Base-by-base conservation (phyloP, 495 filamentous ascomycete species). In the Cercophora samala region DNA sequence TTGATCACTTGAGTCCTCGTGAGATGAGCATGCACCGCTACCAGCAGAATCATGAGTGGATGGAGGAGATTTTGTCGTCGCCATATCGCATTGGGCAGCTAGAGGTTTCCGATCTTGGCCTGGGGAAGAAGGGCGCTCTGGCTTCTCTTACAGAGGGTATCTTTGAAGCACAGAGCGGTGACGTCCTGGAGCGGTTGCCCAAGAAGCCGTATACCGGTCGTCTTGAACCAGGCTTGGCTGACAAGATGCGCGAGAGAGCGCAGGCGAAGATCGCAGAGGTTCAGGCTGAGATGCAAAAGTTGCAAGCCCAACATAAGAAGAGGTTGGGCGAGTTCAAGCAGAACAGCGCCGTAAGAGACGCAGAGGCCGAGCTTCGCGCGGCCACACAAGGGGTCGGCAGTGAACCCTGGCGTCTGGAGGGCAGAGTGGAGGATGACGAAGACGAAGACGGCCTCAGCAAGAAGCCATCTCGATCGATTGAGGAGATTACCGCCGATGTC, bases 41-140 rank as follows among this genome's bases (percentile, higher is more conserved):
- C 74, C 89, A 87, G 68, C 95, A 97, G 71, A 95, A 99, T 72
- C 95, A 98, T 70, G 93, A 97, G 76, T 97, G 93, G 95, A 96
- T 98, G 91, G 95, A 97, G 72, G 93, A 99, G 78, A 87, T 99
- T n/a, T 83, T 97, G 58, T 89, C 89, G 2, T 97, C 93, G 0
- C 91, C 93, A 0, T 97, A 93, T 69, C 81, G 88, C 19, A 91
- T 91, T 64, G 82, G 83, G 23, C 90, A 95, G 70, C 94, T 99
- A 58, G 86, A 88, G n/a, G 91, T 93, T 5, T 85, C 92, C 3
- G 93, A 97, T 72, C 84, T 98, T 9, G 93, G 93, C 0, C 78
- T 97, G 3, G 95, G 95, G 5, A 85, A 93, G 5, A 91, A 90
- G 74, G 95, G 95, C 15, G 91, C 93, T 74, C 87, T 99, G 17